Percentiles rank a stretch among this genome's conserved stretches.
phyloP scores from a whole-genome alignment of 371 early-diverging fungal genomes.

The Gilbertella persicaria region DNA sequence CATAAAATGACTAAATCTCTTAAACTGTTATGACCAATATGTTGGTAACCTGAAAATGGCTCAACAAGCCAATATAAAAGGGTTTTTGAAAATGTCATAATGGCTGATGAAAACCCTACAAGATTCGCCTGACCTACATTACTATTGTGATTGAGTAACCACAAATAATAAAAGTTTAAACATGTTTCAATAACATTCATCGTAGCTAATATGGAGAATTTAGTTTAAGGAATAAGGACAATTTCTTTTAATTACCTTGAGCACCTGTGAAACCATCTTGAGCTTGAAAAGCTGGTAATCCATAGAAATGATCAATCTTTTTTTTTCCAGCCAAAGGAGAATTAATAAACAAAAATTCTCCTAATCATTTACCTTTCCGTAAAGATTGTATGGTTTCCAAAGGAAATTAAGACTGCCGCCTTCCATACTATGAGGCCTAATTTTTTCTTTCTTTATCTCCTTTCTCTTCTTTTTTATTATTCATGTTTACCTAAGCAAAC shows the following conservation, averaged over 20 bases:
- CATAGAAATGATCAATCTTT: conserved; percentile 44
- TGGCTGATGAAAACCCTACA: conserved; percentile 32
- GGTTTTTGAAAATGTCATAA: conserved; percentile 38
- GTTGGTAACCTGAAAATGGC: conserved; percentile 31
- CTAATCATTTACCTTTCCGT: conserved; percentile 27
- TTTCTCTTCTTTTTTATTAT: background rate
- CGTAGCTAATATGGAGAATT: conserved; percentile 14
- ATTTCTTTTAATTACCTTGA: conserved; percentile 29
- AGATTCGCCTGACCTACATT: conserved; percentile 27
- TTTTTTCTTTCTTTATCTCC: background rate
- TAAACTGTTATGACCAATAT: conserved; percentile 35
- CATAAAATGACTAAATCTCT: conserved; percentile 25
- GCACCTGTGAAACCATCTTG: conserved; percentile 46
- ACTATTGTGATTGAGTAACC: conserved; percentile 11
- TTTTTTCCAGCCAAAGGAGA: background rate
- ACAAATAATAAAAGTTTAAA: conserved; percentile 31
- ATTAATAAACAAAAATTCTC: conserved; percentile 3
- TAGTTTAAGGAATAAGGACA: background rate
- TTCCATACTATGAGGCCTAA: conserved; percentile 42
- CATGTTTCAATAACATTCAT: conserved; percentile 39
- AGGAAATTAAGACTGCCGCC: conserved; percentile 35
- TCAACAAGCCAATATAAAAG: conserved; percentile 40
- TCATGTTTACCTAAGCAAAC: conserved; percentile 33
- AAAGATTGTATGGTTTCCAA: conserved; percentile 41
- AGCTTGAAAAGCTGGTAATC: conserved; percentile 25